Base-by-base conservation (phyloP, 163 green algal species). In the Chlamydomonas reinhardtii region DNA sequence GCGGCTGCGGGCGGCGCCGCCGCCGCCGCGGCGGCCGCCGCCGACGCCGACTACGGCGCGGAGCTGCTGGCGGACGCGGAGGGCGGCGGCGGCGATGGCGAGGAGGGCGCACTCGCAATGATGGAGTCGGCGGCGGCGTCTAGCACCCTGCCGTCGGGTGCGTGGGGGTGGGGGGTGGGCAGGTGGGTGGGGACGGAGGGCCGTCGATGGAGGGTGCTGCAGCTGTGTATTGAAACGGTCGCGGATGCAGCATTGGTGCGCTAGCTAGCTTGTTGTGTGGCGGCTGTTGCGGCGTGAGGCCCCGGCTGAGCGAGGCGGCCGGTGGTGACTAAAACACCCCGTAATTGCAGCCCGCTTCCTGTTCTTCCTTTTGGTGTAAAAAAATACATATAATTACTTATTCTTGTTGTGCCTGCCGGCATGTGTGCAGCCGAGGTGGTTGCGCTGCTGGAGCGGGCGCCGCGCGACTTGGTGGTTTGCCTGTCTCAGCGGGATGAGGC, bases 401-500 rank as follows among this genome's bases (percentile, higher is more conserved):
- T n/a, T n/a, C n/a, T n/a, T n/a, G n/a, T n/a, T n/a, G n/a, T n/a
- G n/a, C n/a, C n/a, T n/a, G n/a, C n/a, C n/a, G n/a, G 32, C 27
- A 69, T 82, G 34, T 12, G 25, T 22, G 19, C 73, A 22, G 91
- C 87, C 5, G 89, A 94, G 90, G 92, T 95, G 74, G 90, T 92
- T 52, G 92, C 72, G 25, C 87, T 96, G 4, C 52, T 95, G 76
- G 82, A 92, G 72, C 89, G 90, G 11, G 75, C 75, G 29, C 37
- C 54, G 5, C 76, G 74, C 34, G 84, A 93, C 65, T 72, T 95
- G 0, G 93, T 95, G 62, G 90, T 71, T 0, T 94, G 84, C 83
- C 75, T 96, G 20, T 66, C 39, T 0, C 80, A 90, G 66, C 73
- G 89, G 15, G 93, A 94, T 31, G 91, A 94, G 74, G 73, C 82